phyloP scores from a whole-genome alignment of 129 eudicot genomes.

The Escallonia herrerae region DNA sequence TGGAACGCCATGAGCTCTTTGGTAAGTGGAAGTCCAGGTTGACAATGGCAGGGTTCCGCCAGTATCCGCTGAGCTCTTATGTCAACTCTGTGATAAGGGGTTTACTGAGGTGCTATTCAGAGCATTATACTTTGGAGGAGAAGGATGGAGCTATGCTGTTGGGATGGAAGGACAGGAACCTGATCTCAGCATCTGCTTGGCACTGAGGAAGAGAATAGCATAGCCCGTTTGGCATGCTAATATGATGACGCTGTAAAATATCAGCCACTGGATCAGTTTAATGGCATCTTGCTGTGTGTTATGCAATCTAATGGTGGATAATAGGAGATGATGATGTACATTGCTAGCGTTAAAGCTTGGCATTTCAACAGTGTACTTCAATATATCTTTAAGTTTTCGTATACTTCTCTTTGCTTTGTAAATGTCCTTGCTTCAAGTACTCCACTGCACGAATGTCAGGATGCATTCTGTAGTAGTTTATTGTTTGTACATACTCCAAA shows the following conservation, averaged over 20 bases:
- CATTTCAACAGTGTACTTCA: not conserved
- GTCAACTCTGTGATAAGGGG: constrained; percentile 82
- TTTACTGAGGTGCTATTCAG: constrained; percentile 65
- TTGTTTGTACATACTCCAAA: too few species aligned
- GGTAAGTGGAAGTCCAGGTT: constrained; percentile 85
- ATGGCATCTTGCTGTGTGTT: not conserved
- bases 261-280: not conserved
- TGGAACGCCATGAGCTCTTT: constrained; percentile 81
- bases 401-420: too few species aligned
- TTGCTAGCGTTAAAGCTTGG: not conserved
- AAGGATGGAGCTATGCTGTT: constrained; percentile 81
- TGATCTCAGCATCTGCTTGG: constrained; percentile 96
- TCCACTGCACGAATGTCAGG: too few species aligned
- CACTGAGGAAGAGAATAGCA: constrained; percentile 24
- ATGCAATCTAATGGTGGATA: not conserved
- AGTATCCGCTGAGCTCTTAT: constrained; percentile 69
- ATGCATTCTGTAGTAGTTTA: too few species aligned
- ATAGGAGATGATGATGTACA: not conserved
- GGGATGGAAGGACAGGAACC: constrained; percentile 86
- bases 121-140: constrained; percentile 77
- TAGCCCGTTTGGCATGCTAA: not conserved
- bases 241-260: not conserved
- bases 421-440: too few species aligned
- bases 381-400: too few species aligned
- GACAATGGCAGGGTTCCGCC: constrained; percentile 84